A percentile compares a stretch with the other conserved stretches of the same genome.
phyloP scores from a whole-genome alignment of 345 rosid genomes.

The Sonneratia alba region DNA sequence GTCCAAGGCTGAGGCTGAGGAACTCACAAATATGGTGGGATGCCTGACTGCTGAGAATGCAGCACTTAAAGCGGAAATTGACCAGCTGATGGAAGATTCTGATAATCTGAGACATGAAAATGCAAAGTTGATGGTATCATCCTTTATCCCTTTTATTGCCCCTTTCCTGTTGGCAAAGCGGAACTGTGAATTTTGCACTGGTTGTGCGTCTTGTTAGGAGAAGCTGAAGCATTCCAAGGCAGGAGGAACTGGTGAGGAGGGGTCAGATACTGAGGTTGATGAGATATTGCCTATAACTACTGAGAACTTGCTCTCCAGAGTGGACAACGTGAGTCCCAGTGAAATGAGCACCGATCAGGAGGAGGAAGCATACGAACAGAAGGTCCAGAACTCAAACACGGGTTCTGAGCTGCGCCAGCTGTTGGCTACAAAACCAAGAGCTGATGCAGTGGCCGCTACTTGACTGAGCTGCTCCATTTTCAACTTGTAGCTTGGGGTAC shows the following conservation, averaged over 20 bases:
- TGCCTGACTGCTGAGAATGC: conserved; percentile 52
- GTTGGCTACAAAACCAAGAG: neutral
- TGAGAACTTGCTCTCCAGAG: neutral
- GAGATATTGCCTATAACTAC: neutral
- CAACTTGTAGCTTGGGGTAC: neutral
- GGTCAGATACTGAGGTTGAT: neutral
- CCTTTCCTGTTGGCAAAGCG: neutral
- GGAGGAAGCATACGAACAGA: neutral
- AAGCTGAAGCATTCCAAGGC: conserved; percentile 3
- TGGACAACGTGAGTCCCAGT: neutral
- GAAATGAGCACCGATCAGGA: neutral
- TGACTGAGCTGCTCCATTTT: conserved; percentile 4
- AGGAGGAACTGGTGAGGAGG: conserved; percentile 1
- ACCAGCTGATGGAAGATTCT: conserved; percentile 55
- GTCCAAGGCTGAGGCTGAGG: conserved; percentile 82
- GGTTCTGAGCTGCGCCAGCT: conserved; percentile 3
- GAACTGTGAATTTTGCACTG: neutral
- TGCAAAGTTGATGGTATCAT: conserved; percentile 48
- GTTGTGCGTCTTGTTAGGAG: neutral
- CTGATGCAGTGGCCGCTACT: neutral
- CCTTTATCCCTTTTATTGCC: neutral
- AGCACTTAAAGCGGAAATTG: conserved; percentile 71
- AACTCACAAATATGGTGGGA: conserved; percentile 64
- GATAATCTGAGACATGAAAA: conserved; percentile 70
- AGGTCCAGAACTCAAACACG: neutral